A percentile compares a stretch with the other conserved stretches of the same genome.
Evolutionary conservation across 306 rosid genomes (phyloP).

Genomic region (Gastrolobium villosum): DNA sequence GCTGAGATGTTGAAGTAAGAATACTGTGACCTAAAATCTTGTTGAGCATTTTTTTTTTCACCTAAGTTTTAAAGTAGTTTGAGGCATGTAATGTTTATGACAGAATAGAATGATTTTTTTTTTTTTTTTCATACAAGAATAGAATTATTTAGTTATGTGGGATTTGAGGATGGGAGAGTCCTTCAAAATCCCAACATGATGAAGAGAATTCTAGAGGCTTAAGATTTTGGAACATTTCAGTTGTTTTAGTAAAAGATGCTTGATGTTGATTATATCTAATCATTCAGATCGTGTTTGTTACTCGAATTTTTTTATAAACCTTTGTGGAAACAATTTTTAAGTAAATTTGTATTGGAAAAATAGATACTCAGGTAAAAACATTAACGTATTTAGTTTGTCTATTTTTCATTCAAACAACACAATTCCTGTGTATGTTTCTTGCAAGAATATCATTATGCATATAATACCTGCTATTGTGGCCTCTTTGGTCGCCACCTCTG

Average conservation of each 20-base stretch:
- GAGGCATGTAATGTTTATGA: constrained; percentile 1
- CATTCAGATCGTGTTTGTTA: neutral
- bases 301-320: neutral
- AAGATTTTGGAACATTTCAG: neutral
- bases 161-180: constrained; percentile 12
- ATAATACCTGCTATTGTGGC: neutral
- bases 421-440: neutral
- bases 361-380: neutral
- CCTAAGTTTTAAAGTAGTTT: constrained; percentile 18
- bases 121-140: no score
- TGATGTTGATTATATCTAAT: constrained; percentile 10
- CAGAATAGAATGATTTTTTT: neutral
- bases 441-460: neutral
- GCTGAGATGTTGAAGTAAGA: constrained; percentile 98
- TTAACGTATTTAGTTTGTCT: neutral
- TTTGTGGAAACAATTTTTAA: neutral
- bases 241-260: constrained; percentile 10
- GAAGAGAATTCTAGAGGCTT: neutral
- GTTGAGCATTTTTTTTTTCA: neutral
- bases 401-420: neutral
- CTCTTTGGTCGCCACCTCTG: constrained; percentile 14
- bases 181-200: neutral
- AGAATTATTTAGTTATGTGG: constrained; percentile 26
- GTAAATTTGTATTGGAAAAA: constrained; percentile 1
- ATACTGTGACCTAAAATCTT: constrained; percentile 11